phyloP scores from a whole-genome alignment of 73 alveolate species.

The Paramecium biaurelia region DNA sequence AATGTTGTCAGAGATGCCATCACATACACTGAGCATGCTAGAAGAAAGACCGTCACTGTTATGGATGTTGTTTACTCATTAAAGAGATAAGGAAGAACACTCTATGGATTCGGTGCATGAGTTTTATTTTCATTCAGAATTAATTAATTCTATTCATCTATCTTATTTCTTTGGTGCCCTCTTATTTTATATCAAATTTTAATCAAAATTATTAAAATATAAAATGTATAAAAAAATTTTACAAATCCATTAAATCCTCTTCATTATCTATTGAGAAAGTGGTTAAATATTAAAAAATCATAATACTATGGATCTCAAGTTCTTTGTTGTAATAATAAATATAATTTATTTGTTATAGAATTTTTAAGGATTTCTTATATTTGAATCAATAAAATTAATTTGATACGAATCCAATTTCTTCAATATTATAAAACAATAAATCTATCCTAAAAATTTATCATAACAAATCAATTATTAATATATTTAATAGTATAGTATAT shows the following conservation, averaged over 20 bases:
- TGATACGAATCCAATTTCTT: not conserved
- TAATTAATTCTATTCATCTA: not conserved
- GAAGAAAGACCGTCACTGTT: conserved; percentile 87
- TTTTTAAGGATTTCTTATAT: not conserved
- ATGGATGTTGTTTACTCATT: conserved; percentile 88
- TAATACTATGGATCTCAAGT: not conserved
- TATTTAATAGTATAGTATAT: not conserved
- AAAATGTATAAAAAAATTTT: not conserved
- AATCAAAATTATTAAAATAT: not conserved
- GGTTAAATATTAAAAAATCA: not conserved
- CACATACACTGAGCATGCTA: conserved; percentile 85
- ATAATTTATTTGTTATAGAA: not conserved
- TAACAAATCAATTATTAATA: no score
- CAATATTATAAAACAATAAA: no score
- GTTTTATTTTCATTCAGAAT: not conserved
- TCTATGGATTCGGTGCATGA: conserved; percentile 80
- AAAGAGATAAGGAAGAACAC: conserved; percentile 86
- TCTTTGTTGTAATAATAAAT: not conserved
- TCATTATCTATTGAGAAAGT: not conserved
- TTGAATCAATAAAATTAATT: not conserved
- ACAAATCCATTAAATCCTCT: no score
- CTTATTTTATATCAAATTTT: not conserved
- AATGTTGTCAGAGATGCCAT: conserved; percentile 82
- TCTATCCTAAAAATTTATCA: no score
- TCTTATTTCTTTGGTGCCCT: not conserved